Evolutionary conservation across 352 stramenopile species (phyloP), one percentile per base, ranked within the genome.

Genomic region (Thalassiosira mediterranea): DNA sequence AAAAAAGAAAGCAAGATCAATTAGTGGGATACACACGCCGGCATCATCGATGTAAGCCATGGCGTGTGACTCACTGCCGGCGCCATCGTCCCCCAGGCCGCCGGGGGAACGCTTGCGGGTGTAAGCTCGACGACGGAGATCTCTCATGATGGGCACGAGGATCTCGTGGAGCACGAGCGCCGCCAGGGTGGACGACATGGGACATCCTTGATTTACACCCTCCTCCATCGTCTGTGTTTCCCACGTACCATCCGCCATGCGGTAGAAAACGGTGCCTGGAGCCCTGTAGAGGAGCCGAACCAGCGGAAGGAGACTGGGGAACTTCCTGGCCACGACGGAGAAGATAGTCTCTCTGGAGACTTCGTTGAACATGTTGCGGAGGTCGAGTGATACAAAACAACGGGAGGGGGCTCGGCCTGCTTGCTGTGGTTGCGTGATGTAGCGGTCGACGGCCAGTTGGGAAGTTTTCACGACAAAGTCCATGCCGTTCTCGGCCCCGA

Each of bases 291-390:
- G 38, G 0, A 67, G 8, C 5, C 7, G 26, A 25, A 57, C 61
- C 0, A 78, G 1, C 5, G 38, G 59, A 0, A 67, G 10, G 19
- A 78, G 46, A 10, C 57, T 26, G 2, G 59, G 69, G 23, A 66
- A 65, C 5, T 77, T n/a, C 15, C 29, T 26, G 3, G 15, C n/a
- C 10, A 70, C 44, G 38, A 65, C 51, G 2, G 72, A 5, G 3
- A 63, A 23, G 10, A 78, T 42, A 1, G 47, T 25, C 11, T 72
- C 32, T 0, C 60, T 21, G 15, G 60, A 66, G 0, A 73, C 23
- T 28, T 28, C 44, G 48, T 78, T 78, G 59, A 78, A 78, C 69
- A 78, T 78, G 44, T 78, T 78, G 3, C 2, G 56, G 7, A 78
- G 19, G 26, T 78, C 69, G 0, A 72, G 26, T 26, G 48, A 72